phyloP scores from a whole-genome alignment of 768 basidiomycete species.

The Tylopilus sp. region DNA sequence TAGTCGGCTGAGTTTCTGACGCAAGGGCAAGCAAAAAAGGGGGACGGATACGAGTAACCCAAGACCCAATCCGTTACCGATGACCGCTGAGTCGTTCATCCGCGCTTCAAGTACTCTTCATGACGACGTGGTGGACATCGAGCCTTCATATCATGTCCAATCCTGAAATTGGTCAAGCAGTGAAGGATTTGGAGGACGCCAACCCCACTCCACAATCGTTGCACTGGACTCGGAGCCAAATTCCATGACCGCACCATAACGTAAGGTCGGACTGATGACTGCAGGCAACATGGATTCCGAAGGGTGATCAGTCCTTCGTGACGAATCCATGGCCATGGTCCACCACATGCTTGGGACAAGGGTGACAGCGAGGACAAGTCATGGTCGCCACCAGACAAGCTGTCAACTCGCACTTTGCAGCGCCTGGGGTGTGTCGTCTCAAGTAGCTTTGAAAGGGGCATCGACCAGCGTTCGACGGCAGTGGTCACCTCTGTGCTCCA shows the following conservation, averaged over 20 bases:
- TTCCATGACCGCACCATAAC: conserved; percentile 31
- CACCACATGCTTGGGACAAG: conserved; percentile 17
- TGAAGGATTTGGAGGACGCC: conserved; percentile 31
- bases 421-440: conserved; percentile 25
- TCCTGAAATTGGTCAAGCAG: conserved; percentile 34
- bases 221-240: conserved; percentile 32
- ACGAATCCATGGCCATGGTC: conserved; percentile 22
- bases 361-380: conserved; percentile 30
- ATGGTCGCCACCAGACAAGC: conserved; percentile 26
- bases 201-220: conserved; percentile 29
- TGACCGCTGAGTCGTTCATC: conserved; percentile 23
- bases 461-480: conserved; percentile 23
- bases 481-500: conserved; percentile 16
- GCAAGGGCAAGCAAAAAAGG: conserved; percentile 40
- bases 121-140: conserved; percentile 18
- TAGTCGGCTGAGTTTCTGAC: conserved; percentile 34
- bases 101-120: conserved; percentile 21
- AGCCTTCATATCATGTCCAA: conserved; percentile 28
- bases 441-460: conserved; percentile 19
- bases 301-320: conserved; percentile 30
- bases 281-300: conserved; percentile 21
- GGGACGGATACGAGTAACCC: conserved; percentile 39
- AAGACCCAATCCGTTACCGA: conserved; percentile 26
- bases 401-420: conserved; percentile 31
- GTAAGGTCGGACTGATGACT: conserved; percentile 22